Conservation (phyloP, 768 basidiomycete genomes). For the Kwoniella europaea region DNA sequence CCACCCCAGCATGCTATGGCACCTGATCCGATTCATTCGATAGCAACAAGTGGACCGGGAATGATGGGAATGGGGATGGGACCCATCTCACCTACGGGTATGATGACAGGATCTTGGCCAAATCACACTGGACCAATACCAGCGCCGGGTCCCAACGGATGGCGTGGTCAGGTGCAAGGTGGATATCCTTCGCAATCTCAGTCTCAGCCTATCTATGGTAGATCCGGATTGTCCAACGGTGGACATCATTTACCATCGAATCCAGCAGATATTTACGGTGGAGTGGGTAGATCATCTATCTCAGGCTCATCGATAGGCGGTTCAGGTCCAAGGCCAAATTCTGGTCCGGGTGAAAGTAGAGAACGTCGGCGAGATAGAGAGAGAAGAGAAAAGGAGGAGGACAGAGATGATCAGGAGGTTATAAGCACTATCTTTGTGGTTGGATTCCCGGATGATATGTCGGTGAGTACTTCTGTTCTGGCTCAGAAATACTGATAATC, state of each 20-base stretch:
- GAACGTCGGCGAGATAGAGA: constrained; percentile 26
- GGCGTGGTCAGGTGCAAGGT: constrained; percentile 13
- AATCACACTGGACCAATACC: constrained; percentile 9
- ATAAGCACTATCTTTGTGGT: constrained; percentile 98
- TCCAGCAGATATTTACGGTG: constrained; percentile 18
- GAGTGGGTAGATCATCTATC: constrained; percentile 15
- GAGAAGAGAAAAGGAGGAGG: constrained; percentile 31
- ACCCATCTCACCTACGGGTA: constrained; percentile 13
- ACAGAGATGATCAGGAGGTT: constrained; percentile 65
- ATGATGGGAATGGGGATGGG: constrained; percentile 12
- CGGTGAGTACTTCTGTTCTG: constrained; percentile 64
- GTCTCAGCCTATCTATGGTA: constrained; percentile 1
- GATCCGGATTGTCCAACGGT: constrained; percentile 22
- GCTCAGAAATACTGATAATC: background rate
- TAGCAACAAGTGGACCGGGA: constrained; percentile 13
- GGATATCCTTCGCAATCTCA: constrained; percentile 18
- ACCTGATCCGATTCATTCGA: constrained; percentile 53
- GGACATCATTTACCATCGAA: constrained; percentile 21
- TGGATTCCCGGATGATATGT: constrained; percentile 98
- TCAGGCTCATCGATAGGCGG: constrained; percentile 12
- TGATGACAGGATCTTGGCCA: constrained; percentile 14
- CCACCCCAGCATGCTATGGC: constrained; percentile 55
- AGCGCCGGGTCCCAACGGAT: constrained; percentile 10
- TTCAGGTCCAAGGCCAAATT: constrained; percentile 21
- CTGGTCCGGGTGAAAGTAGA: constrained; percentile 21